Conservation (phyloP, 1,139 yeast genomes). For the Pichia terricola region DNA sequence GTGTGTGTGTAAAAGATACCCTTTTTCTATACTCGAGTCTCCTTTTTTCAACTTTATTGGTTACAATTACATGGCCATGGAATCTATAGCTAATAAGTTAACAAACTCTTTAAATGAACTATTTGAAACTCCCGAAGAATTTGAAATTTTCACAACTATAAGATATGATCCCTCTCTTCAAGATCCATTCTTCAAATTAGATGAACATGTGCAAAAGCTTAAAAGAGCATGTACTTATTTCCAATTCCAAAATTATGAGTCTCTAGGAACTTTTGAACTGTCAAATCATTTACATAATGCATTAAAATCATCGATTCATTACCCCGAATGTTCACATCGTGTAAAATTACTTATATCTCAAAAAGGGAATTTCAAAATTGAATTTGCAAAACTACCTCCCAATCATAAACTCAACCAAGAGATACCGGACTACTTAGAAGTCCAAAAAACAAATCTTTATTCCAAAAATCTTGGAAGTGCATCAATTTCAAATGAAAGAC, state of each 20-base stretch:
- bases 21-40: no score
- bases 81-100: no score
- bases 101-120: no score
- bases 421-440: conserved; percentile 5
- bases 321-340: conserved; percentile 36
- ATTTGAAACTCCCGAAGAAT: no score
- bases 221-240: conserved; percentile 48
- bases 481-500: conserved; percentile 12
- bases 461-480: no score
- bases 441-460: conserved; percentile 1
- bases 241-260: conserved; percentile 31
- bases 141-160: conserved; percentile 57
- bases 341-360: conserved; percentile 45
- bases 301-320: conserved; percentile 26
- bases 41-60: no score
- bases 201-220: conserved; percentile 55
- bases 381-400: conserved; percentile 29
- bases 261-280: conserved; percentile 34
- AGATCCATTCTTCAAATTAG: conserved; percentile 47
- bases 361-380: conserved; percentile 42
- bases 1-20: no score
- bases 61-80: no score
- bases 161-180: conserved; percentile 59
- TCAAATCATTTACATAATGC: conserved; percentile 37
- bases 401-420: conserved; percentile 2